phyloP scores from a whole-genome alignment of 352 stramenopile species.

The Blastocystis sp. region DNA sequence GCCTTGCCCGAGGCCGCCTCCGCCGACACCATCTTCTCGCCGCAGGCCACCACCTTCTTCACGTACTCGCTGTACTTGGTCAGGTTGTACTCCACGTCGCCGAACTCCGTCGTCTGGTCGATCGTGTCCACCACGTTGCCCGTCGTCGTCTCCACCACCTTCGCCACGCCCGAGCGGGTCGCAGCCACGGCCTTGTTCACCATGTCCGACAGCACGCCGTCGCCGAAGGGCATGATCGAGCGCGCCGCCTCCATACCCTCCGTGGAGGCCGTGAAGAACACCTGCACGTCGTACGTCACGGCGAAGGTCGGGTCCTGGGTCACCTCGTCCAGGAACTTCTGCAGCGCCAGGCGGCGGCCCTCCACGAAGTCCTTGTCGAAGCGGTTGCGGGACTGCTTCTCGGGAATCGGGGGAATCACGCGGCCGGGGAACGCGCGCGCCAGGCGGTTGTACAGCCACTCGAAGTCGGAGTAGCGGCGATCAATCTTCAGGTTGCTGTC shows the following conservation, averaged over 20 bases:
- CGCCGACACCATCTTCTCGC: slow-evolving; percentile 36
- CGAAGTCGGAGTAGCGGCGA: slow-evolving; percentile 65
- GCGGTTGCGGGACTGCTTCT: slow-evolving; percentile 66
- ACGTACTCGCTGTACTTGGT: slow-evolving; percentile 65
- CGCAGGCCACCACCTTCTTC: slow-evolving; percentile 46
- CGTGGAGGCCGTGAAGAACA: slow-evolving; percentile 60
- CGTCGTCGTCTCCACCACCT: slow-evolving; percentile 57
- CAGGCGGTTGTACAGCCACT: slow-evolving; percentile 64
- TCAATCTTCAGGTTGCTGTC: slow-evolving; percentile 49
- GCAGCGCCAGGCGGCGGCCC: slow-evolving; percentile 56
- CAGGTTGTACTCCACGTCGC: slow-evolving; percentile 60
- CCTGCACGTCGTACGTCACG: slow-evolving; percentile 64
- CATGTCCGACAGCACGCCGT: slow-evolving; percentile 51
- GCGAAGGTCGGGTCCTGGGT: slow-evolving; percentile 47
- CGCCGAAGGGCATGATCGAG: slow-evolving; percentile 21
- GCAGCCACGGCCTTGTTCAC: slow-evolving; percentile 65
- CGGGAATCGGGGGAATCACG: slow-evolving; percentile 69
- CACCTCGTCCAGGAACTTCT: slow-evolving; percentile 69
- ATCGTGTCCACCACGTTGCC: slow-evolving; percentile 38
- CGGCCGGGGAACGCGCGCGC: slow-evolving; percentile 45
- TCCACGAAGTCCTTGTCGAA: slow-evolving; percentile 70
- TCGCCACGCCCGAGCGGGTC: slow-evolving; percentile 44
- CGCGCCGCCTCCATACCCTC: slow-evolving; percentile 61
- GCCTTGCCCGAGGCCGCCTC: slow-evolving; percentile 7
- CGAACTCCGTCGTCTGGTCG: slow-evolving; percentile 52